Evolutionary conservation across 2,329 filamentous ascomycete genomes (phyloP).

Genomic region (Paramyrothecium sp.): DNA sequence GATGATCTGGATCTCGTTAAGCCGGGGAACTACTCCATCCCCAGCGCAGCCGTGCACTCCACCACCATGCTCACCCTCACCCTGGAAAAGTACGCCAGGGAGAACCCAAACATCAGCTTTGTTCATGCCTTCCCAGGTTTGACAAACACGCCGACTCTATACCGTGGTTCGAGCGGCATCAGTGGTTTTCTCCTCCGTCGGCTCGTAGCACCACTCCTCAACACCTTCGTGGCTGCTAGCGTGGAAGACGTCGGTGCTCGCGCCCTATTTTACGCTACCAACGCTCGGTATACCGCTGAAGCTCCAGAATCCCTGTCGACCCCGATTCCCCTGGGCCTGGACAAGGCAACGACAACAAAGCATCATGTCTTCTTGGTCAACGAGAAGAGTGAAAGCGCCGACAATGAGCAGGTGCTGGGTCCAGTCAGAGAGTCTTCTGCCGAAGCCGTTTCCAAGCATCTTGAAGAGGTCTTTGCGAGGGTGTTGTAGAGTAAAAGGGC

Average conservation of each 20-base stretch:
- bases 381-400: constrained; percentile 10
- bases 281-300: constrained; percentile 14
- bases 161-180: constrained; percentile 16
- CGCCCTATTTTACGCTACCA: constrained; percentile 18
- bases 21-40: constrained; percentile 28
- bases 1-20: constrained; percentile 43
- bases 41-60: constrained; percentile 39
- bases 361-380: constrained; percentile 12
- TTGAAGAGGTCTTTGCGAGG: background rate
- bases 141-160: constrained; percentile 16
- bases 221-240: constrained; percentile 8
- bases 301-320: background rate
- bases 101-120: constrained; percentile 37
- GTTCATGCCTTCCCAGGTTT: constrained; percentile 32
- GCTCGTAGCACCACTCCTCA: constrained; percentile 11
- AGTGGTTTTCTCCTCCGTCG: constrained; percentile 9
- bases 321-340: background rate
- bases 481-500: background rate
- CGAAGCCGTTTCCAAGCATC: background rate
- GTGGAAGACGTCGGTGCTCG: constrained; percentile 16
- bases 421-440: background rate
- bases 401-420: constrained; percentile 13
- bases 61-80: constrained; percentile 47
- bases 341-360: background rate
- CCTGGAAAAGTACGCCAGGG: constrained; percentile 44